A percentile compares a stretch with the other conserved stretches of the same genome.
Evolutionary conservation across 768 basidiomycete genomes (phyloP).

Genomic region (Lentinula detonsa): DNA sequence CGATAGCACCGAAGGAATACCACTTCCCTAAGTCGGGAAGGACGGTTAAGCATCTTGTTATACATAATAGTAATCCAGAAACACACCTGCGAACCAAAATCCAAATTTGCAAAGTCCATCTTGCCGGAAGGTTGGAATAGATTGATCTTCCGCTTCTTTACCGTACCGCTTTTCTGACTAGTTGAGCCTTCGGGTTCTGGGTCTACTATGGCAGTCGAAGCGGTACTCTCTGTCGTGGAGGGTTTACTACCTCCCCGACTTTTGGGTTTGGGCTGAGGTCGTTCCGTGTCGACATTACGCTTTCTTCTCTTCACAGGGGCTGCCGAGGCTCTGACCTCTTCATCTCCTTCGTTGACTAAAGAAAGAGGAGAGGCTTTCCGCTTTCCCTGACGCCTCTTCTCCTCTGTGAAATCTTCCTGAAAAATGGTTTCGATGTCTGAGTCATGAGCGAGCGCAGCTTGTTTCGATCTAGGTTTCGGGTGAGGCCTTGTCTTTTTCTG

Average conservation of each 20-base stretch:
- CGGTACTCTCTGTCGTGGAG: conserved; percentile 12
- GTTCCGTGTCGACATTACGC: conserved; percentile 7
- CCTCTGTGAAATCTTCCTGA: conserved; percentile 2
- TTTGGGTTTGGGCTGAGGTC: conserved; percentile 1
- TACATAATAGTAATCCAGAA: neutral
- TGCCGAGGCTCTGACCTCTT: conserved; percentile 16
- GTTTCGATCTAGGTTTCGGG: neutral
- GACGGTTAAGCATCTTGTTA: too few species aligned
- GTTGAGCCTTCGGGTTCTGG: conserved; percentile 14
- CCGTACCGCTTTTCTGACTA: conserved; percentile 13
- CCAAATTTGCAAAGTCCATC: conserved; percentile 35
- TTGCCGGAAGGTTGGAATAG: conserved; percentile 40
- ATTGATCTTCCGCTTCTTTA: conserved; percentile 69
- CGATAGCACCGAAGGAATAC: conserved; percentile 60
- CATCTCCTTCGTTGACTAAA: conserved; percentile 17
- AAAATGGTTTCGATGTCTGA: neutral
- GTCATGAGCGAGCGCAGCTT: neutral
- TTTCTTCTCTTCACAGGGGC: conserved; percentile 10
- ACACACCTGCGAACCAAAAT: conserved; percentile 32
- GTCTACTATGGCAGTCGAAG: conserved; percentile 14
- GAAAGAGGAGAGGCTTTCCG: conserved; percentile 21
- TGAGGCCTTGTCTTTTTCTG: conserved; percentile 7
- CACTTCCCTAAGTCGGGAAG: neutral
- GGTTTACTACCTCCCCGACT: conserved; percentile 9
- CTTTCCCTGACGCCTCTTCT: conserved; percentile 31